Evolutionary conservation across 1,139 yeast species (phyloP).

Genomic region (Taphrina populina): DNA sequence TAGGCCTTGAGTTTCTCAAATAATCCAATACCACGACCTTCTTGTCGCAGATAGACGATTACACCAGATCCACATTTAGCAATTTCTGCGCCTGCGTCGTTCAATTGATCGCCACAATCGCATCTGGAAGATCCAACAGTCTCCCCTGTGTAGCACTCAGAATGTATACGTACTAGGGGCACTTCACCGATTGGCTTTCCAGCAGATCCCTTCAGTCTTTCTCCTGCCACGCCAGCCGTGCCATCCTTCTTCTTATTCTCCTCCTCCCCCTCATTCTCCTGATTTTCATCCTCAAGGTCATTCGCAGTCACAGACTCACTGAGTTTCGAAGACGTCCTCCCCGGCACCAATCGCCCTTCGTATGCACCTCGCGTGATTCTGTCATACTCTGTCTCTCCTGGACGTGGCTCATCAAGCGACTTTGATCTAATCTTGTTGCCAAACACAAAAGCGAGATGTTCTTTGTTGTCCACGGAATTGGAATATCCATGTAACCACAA

Average conservation of each 20-base stretch:
- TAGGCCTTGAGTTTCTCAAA: slow-evolving; percentile 97
- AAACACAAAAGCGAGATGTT: slow-evolving; percentile 94
- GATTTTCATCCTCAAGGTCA: slow-evolving; percentile 54
- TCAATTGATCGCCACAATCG: slow-evolving; percentile 98
- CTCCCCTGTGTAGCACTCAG: slow-evolving; percentile 98
- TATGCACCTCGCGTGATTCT: slow-evolving; percentile 98
- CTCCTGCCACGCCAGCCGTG: neutral
- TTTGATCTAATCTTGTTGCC: slow-evolving; percentile 86
- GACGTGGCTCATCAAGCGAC: slow-evolving; percentile 61
- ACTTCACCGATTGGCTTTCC: slow-evolving; percentile 1
- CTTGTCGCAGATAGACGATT: slow-evolving; percentile 92
- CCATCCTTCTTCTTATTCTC: slow-evolving; percentile 1
- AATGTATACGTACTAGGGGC: slow-evolving; percentile 78
- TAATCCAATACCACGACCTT: slow-evolving; percentile 96
- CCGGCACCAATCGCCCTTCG: slow-evolving; percentile 82
- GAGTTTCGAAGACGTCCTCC: slow-evolving; percentile 61
- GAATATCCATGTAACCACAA: slow-evolving; percentile 85
- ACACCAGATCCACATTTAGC: slow-evolving; percentile 86
- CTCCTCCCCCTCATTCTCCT: slow-evolving; percentile 42
- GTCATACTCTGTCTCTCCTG: slow-evolving; percentile 80
- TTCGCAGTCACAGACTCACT: slow-evolving; percentile 41
- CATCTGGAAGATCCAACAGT: slow-evolving; percentile 99
- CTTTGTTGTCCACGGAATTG: slow-evolving; percentile 83
- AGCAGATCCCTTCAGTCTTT: neutral
- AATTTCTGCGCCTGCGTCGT: slow-evolving; percentile 94